Evolutionary conservation across 164 flowering plant genomes (phyloP), one percentile per base, ranked within the genome.

Genomic region (Dillenia suffruticosa): DNA sequence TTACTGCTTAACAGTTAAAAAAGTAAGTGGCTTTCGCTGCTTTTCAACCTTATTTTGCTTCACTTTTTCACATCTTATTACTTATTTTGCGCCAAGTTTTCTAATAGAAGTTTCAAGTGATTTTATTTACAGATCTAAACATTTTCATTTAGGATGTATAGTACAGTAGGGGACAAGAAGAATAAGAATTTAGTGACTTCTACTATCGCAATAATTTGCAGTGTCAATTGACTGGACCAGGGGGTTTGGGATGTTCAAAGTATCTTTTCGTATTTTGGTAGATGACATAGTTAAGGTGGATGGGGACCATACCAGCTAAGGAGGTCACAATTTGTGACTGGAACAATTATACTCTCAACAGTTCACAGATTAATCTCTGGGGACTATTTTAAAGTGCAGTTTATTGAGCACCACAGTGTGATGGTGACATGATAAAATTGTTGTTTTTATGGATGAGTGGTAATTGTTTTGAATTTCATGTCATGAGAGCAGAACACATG

Each of bases 301-400:
- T n/a, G 61, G 68, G 71, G 71, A 68, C 71, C 71, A 63, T 52
- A 55, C 43, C 7, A 19, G 15, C 16, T 51, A 54, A 68, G 40
- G 57, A 57, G 61, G 22, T 51, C 51, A 57, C 63, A 50, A 57
- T 59, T 48, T 49, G 62, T 57, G 49, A 54, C 43, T 9, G 16
- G 53, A 61, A 54, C 59, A 32, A 32, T 32, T 32, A 32, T 32
- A 4, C 40, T 0, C 40, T 32, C 7, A 32, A 32, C 7, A 6
- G 40, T 32, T 32, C 7, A 32, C 40, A 5, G 40, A 32, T 32
- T 32, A 32, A 32, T 32, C 7, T 32, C 40, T 32, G 40, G 40
- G 40, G 40, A 32, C 7, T 7, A 32, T 32, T 26, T 26, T 1
- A n/a, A 26, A 26, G 40, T 26, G 40, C 40, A 26, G 3, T 26